Evolutionary conservation across 2,329 filamentous ascomycete genomes (phyloP), one percentile per base, ranked within the genome.

Genomic region (Pseudogymnoascus sp.): DNA sequence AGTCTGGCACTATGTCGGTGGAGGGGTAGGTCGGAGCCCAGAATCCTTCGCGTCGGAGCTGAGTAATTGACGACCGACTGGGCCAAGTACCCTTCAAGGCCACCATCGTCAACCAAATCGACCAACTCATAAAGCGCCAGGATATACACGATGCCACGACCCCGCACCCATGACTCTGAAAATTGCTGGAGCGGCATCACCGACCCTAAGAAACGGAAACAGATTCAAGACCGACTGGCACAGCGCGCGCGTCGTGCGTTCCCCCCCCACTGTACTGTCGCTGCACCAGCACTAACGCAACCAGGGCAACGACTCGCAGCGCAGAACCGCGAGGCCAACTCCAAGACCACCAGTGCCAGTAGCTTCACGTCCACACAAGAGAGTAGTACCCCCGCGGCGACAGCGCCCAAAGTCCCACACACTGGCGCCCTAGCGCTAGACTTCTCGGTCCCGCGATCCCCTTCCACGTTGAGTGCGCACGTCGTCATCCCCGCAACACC

Each of bases 141-240:
- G 4, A 19, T n/a, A 19, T 14, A 6, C 45, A 55, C 10, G 8
- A 55, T 55, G 45, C 45, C 45, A 33, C 45, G 45, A 55, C 45
- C 45, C 5, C 45, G 45, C 26, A 55, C 45, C 5, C 26, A 55
- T 29, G 45, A 55, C n/a, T 55, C 45, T 19, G 45, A 55, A 29
- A 66, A 65, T 62, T 59, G 63, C 59, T 68, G 66, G 65, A 61
- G 49, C 29, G 63, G 63, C 3, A 63, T 68, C 1, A 33, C 45
- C 3, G 66, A 68, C 59, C 55, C 66, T 7, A 63, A 63, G 43
- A 65, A 65, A 19, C 41, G 65, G 26, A 68, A 68, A 49, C 62
- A 66, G 35, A 68, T 68, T n/a, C 66, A 68, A 43, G 65, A 68
- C 19, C 60, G 65, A 16, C 49, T 68, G 23, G 66, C 66, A 7